Evolutionary conservation across 768 basidiomycete species (phyloP).

Genomic region (Collybiopsis confluens): DNA sequence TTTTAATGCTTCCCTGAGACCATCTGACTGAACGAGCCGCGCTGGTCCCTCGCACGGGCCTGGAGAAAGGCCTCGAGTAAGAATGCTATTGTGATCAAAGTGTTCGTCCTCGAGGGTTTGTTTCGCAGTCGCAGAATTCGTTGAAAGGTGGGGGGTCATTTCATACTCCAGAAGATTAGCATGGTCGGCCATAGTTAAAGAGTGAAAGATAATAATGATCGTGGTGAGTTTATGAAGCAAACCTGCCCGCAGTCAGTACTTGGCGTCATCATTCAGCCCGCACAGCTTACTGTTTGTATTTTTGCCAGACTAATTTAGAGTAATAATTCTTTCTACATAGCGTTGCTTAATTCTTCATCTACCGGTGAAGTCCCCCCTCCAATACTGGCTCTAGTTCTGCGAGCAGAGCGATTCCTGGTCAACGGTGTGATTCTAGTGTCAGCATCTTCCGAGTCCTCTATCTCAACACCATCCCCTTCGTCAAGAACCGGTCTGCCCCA

Average conservation of each 20-base stretch:
- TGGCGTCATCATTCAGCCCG: no score
- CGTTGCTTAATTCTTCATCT: constrained; percentile 12
- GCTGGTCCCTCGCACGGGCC: constrained; percentile 13
- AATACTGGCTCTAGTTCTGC: constrained; percentile 49
- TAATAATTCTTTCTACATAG: background rate
- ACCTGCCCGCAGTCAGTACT: no score
- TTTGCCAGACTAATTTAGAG: no score
- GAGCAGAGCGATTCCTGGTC: constrained; percentile 59
- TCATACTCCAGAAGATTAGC: background rate
- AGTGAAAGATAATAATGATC: no score
- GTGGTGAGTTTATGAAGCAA: no score
- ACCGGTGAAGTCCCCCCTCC: constrained; percentile 38
- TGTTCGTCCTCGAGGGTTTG: constrained; percentile 11
- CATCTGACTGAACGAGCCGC: background rate
- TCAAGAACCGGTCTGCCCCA: constrained; percentile 48
- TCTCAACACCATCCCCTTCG: constrained; percentile 34
- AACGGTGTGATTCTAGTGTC: constrained; percentile 53
- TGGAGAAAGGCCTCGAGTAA: constrained; percentile 6
- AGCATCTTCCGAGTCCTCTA: constrained; percentile 22
- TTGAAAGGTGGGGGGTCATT: background rate
- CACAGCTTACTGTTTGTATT: no score
- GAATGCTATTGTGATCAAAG: constrained; percentile 16
- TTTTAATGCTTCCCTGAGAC: background rate
- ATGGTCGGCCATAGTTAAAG: no score
- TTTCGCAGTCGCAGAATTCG: background rate